A percentile compares a stretch with the other conserved stretches of the same genome.
phyloP scores from a whole-genome alignment of 2,329 filamentous ascomycete species.

The Xylaria multiplex region DNA sequence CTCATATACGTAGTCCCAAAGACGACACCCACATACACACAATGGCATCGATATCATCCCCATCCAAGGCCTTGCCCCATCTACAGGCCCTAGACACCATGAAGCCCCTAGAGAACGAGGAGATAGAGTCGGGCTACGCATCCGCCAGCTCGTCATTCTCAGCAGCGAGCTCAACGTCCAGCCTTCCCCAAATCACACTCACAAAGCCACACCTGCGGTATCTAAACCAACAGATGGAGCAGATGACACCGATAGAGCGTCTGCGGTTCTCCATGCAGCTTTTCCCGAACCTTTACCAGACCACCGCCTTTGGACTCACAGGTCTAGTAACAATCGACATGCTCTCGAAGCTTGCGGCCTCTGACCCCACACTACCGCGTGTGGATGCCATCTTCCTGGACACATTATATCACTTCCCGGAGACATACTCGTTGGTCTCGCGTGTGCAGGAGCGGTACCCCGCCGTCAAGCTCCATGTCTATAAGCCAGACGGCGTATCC shows the following conservation, averaged over 20 bases:
- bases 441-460: conserved; percentile 80
- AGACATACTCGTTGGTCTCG: conserved; percentile 79
- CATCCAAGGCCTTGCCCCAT: conserved; percentile 54
- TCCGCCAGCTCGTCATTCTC: conserved; percentile 63
- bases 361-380: conserved; percentile 68
- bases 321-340: conserved; percentile 87
- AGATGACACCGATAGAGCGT: conserved; percentile 89
- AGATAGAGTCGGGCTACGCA: conserved; percentile 86
- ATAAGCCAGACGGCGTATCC: conserved; percentile 82
- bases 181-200: conserved; percentile 82
- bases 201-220: conserved; percentile 88
- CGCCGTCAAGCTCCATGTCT: conserved; percentile 83
- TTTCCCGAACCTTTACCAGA: conserved; percentile 89
- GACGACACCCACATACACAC: conserved; percentile 22
- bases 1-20: neutral
- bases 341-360: conserved; percentile 76
- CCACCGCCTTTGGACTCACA: conserved; percentile 83
- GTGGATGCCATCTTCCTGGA: conserved; percentile 83
- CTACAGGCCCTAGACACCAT: conserved; percentile 53
- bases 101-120: conserved; percentile 55
- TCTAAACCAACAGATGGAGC: conserved; percentile 88
- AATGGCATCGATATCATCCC: conserved; percentile 49
- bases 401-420: conserved; percentile 83
- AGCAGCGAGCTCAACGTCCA: conserved; percentile 62
- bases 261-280: conserved; percentile 91